Evolutionary conservation across 2,329 filamentous ascomycete genomes (phyloP).

Genomic region (Phialemoniopsis sp.): DNA sequence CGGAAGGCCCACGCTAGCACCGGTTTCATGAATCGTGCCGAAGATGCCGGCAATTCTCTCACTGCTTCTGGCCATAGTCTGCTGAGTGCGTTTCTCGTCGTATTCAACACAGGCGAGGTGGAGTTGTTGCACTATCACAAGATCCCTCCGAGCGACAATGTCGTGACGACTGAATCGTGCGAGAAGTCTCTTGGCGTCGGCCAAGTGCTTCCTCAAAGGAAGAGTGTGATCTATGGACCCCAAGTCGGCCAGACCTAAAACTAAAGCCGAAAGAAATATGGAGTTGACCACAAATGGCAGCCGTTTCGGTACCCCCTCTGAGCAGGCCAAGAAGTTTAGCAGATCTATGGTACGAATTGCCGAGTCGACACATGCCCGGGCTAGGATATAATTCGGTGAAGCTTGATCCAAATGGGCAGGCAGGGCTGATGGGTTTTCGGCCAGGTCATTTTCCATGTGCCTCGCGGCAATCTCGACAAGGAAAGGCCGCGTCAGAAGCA

Average conservation of each 20-base stretch:
- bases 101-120: constrained; percentile 16
- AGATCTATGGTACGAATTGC: constrained; percentile 30
- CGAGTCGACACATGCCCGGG: constrained; percentile 27
- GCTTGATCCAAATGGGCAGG: constrained; percentile 10
- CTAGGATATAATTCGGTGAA: no score
- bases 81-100: constrained; percentile 13
- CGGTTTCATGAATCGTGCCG: no score
- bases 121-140: constrained; percentile 14
- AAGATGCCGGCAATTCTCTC: no score
- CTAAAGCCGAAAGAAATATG: constrained; percentile 37
- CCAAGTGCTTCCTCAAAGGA: constrained; percentile 19
- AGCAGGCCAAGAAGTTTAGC: constrained; percentile 25
- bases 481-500: constrained; percentile 29
- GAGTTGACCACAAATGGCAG: constrained; percentile 41
- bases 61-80: no score
- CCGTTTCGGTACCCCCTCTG: constrained; percentile 29
- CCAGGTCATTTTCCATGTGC: no score
- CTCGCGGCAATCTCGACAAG: constrained; percentile 20
- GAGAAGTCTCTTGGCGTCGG: constrained; percentile 15
- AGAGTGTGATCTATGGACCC: constrained; percentile 33
- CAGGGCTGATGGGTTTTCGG: no score
- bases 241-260: constrained; percentile 38
- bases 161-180: constrained; percentile 16
- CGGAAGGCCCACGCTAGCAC: no score
- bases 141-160: constrained; percentile 13